Conservation (phyloP, 2,329 filamentous ascomycete species). For the Helminthosporium solani region DNA sequence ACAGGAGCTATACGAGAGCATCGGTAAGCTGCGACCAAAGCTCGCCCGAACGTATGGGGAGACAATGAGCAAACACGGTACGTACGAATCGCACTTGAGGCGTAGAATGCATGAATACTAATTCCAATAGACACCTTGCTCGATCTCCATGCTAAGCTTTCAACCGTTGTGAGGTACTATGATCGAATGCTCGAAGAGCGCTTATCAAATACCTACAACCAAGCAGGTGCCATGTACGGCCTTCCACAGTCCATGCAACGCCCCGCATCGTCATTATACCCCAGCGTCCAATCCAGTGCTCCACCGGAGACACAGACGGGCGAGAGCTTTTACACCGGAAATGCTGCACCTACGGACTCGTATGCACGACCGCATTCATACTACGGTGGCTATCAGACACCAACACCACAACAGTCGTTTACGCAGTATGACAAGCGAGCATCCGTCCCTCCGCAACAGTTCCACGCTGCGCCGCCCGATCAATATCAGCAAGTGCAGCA, state of each 20-base stretch:
- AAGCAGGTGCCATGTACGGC: constrained; percentile 57
- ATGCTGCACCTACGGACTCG: constrained; percentile 52
- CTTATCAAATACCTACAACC: constrained; percentile 86
- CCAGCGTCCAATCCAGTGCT: constrained; percentile 55
- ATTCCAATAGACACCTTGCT: constrained; percentile 74
- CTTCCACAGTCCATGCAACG: constrained; percentile 39
- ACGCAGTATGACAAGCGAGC: constrained; percentile 39
- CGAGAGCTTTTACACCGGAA: constrained; percentile 81
- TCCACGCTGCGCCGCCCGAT: constrained; percentile 28
- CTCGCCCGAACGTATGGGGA: constrained; percentile 94
- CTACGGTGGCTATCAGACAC: constrained; percentile 50
- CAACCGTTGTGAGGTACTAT: constrained; percentile 95
- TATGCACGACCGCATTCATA: constrained; percentile 54
- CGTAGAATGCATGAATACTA: constrained; percentile 26
- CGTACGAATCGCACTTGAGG: constrained; percentile 34
- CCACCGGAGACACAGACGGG: constrained; percentile 51
- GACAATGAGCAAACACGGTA: constrained; percentile 99
- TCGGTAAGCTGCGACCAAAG: constrained; percentile 89
- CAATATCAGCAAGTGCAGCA: constrained; percentile 38
- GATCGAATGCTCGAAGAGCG: constrained; percentile 97
- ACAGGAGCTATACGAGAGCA: constrained; percentile 96
- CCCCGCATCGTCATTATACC: constrained; percentile 65
- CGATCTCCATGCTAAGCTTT: constrained; percentile 91
- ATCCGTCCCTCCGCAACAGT: constrained; percentile 28
- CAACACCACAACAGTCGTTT: constrained; percentile 31